Evolutionary conservation across 768 basidiomycete species (phyloP).

Genomic region (Sarcodon sp.): DNA sequence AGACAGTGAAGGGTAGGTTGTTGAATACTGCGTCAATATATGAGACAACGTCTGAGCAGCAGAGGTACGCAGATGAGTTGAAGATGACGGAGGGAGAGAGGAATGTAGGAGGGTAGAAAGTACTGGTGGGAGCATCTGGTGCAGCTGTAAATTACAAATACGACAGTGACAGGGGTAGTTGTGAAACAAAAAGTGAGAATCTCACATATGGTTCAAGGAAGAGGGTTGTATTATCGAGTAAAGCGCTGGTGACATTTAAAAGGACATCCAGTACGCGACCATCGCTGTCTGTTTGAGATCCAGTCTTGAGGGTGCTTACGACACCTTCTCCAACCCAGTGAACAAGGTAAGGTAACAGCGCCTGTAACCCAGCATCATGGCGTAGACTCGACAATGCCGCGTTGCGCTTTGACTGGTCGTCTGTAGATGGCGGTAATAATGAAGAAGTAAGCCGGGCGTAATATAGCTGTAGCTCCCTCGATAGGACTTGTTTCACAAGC

Average conservation of each 20-base stretch:
- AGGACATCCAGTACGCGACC: slow-evolving; percentile 68
- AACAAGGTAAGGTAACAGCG: slow-evolving; percentile 85
- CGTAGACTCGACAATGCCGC: slow-evolving; percentile 87
- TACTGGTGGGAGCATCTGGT: slow-evolving; percentile 89
- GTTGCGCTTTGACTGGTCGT: slow-evolving; percentile 59
- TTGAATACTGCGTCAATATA: slow-evolving; percentile 68
- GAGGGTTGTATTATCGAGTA: slow-evolving; percentile 76
- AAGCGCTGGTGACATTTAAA: slow-evolving; percentile 73
- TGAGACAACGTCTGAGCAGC: slow-evolving; percentile 80
- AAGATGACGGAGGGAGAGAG: slow-evolving; percentile 59
- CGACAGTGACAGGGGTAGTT: background rate
- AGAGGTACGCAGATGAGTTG: slow-evolving; percentile 61
- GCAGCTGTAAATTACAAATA: slow-evolving; percentile 44
- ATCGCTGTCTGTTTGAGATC: slow-evolving; percentile 43
- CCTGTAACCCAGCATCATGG: slow-evolving; percentile 83
- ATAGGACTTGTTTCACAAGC: slow-evolving; percentile 85
- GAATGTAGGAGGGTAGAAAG: slow-evolving; percentile 87
- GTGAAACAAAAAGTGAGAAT: slow-evolving; percentile 5
- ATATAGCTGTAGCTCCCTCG: slow-evolving; percentile 88
- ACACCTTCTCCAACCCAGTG: slow-evolving; percentile 92
- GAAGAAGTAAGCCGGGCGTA: slow-evolving; percentile 84
- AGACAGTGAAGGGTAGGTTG: slow-evolving; percentile 80
- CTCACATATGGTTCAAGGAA: slow-evolving; percentile 95
- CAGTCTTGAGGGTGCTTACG: slow-evolving; percentile 40
- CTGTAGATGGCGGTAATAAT: slow-evolving; percentile 51